Conservation (phyloP, 179 eudicot species). For the Camellia oleifera region DNA sequence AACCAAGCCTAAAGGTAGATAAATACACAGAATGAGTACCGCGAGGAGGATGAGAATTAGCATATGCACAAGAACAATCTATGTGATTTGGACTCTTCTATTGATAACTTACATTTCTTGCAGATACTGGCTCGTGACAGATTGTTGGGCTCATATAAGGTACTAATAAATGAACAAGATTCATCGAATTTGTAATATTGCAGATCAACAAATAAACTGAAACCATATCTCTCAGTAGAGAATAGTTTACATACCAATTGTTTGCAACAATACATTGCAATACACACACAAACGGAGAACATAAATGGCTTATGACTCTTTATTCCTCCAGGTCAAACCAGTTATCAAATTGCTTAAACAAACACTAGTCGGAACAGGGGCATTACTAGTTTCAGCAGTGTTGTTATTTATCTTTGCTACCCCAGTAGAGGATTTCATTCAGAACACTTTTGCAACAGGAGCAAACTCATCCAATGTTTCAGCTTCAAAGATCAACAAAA, state of each 20-base stretch:
- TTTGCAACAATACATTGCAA: not conserved
- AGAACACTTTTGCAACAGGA: constrained; percentile 33
- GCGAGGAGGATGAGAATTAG: not conserved
- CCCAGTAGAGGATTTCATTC: constrained; percentile 75
- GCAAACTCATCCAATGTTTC: constrained; percentile 36
- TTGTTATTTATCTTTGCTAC: constrained; percentile 71
- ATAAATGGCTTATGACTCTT: constrained; percentile 4
- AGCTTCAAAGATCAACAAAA: constrained; percentile 39
- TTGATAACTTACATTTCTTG: constrained; percentile 12
- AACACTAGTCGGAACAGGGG: constrained; percentile 88
- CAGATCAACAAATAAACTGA: not conserved
- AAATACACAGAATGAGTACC: not conserved
- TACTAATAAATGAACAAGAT: constrained; percentile 20
- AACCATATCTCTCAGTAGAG: not conserved
- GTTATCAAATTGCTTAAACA: constrained; percentile 91
- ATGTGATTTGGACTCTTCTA: not conserved
- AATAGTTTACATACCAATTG: not conserved
- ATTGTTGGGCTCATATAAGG: constrained; percentile 92
- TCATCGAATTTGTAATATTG: not conserved
- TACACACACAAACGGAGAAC: not conserved
- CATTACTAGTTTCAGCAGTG: constrained; percentile 66
- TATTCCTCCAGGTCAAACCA: constrained; percentile 72
- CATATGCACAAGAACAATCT: not conserved
- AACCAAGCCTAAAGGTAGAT: too few relatives aligned
- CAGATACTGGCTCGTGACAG: constrained; percentile 97